Conservation (phyloP, 352 stramenopile species). For the Phytophthora pistaciae region DNA sequence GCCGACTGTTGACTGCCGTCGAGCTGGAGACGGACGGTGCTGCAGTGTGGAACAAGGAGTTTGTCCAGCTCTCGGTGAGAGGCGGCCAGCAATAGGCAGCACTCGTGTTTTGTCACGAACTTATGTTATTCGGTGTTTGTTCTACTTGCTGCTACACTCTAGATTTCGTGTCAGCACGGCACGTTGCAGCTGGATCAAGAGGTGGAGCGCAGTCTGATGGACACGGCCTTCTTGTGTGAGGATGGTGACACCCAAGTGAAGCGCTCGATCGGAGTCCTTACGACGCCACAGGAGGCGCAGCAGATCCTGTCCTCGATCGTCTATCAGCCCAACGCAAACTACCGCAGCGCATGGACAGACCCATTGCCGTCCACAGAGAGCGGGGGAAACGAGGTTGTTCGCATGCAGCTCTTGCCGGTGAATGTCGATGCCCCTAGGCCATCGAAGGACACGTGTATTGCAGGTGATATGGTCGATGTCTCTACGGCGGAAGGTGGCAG, state of each 20-base stretch:
- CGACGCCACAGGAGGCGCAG: conserved; percentile 38
- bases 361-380: conserved; percentile 6
- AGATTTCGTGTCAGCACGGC: conserved; percentile 38
- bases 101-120: neutral
- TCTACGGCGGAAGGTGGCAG: conserved; percentile 5
- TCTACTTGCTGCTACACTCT: neutral
- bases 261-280: conserved; percentile 24
- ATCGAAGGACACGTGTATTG: conserved; percentile 9
- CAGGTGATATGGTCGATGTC: neutral
- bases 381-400: conserved; percentile 21
- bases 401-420: conserved; percentile 21
- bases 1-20: conserved; percentile 12
- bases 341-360: conserved; percentile 28
- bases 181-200: conserved; percentile 26
- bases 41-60: conserved; percentile 17
- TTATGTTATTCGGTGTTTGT: neutral
- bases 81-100: neutral
- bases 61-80: conserved; percentile 29
- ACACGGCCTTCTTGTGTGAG: conserved; percentile 34
- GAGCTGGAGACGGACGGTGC: conserved; percentile 10
- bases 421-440: neutral
- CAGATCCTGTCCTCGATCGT: conserved; percentile 37
- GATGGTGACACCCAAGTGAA: neutral
- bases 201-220: conserved; percentile 13
- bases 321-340: conserved; percentile 32